Percentiles rank a stretch among this genome's conserved stretches.
Evolutionary conservation across 768 basidiomycete genomes (phyloP).

Genomic region (Boletus sp.): DNA sequence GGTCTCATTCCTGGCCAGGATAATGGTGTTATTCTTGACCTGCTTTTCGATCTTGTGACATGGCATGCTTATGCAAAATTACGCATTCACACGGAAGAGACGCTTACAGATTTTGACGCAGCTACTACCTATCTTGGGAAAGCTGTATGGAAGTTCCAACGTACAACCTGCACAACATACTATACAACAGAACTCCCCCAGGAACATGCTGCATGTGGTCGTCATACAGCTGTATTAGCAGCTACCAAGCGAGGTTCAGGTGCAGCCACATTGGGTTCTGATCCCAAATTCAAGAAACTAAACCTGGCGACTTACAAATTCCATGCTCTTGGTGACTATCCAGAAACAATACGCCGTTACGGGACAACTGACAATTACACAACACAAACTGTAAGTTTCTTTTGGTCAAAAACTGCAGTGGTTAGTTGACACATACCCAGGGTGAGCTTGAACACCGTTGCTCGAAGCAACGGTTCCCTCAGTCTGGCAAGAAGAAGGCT

Average conservation of each 20-base stretch:
- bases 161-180: neutral
- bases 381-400: no score
- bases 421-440: no score
- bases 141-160: neutral
- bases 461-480: constrained; percentile 34
- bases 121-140: neutral
- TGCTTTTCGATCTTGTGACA: neutral
- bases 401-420: no score
- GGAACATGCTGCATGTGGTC: neutral
- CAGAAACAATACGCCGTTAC: constrained; percentile 4
- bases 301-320: constrained; percentile 16
- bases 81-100: neutral
- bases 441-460: constrained; percentile 37
- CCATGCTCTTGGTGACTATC: constrained; percentile 16
- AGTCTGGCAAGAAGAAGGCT: neutral
- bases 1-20: neutral
- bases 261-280: no score
- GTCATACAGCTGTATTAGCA: neutral
- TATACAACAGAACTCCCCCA: neutral
- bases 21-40: neutral
- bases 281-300: constrained; percentile 5
- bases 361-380: constrained; percentile 38
- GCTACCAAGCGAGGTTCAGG: no score
- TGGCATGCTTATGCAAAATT: neutral
- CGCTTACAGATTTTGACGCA: neutral